Base-by-base conservation (phyloP, 2,329 filamentous ascomycete species). In the Ramichloridium luteum region DNA sequence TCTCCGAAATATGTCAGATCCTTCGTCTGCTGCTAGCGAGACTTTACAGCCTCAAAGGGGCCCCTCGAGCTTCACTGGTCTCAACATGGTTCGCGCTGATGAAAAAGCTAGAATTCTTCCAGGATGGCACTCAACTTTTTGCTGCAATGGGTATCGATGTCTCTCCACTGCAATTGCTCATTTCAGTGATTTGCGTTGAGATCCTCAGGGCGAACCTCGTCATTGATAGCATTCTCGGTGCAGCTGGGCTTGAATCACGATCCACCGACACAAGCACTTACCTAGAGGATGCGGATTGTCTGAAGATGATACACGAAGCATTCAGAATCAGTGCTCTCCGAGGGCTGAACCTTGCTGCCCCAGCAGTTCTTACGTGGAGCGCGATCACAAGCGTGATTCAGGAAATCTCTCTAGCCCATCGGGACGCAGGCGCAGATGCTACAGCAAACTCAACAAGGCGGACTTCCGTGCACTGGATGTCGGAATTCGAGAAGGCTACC, bases 341-440 rank as follows among this genome's bases (percentile, higher is more conserved):
- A 13, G 68, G 68, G 11, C 64, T 72, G n/a, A 61, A 65, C 22
- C 72, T 72, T 20, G 80, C 80, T 13, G 74, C 72, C 34, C 82
- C 83, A 2, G 74, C 81, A 12, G 69, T 83, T 13, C 80, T 92
- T 43, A 73, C 80, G 3, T 96, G 86, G 86, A 74, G 77, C 3
- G 63, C 88, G 28, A 70, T 93, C 15, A 64, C 86, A 6, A 72
- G 80, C 47, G 67, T 70, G 15, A 73, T 90, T 60, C 72, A 74
- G n/a, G 20, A 23, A 23, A 23, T 23, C n/a, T 23, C 20, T n/a
- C 20, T 8, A 23, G 8, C n/a, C 8, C 20, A 23, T n/a, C 20
- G n/a, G n/a, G 20, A 23, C 9, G 25, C 30, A 12, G 40, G 38
- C 23, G 41, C 43, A 16, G 34, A 30, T 11, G 44, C 44, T 14